A percentile compares a stretch with the other conserved stretches of the same genome.
phyloP scores from a whole-genome alignment of 2,329 filamentous ascomycete genomes.

The Aspergillus novoparasiticus region DNA sequence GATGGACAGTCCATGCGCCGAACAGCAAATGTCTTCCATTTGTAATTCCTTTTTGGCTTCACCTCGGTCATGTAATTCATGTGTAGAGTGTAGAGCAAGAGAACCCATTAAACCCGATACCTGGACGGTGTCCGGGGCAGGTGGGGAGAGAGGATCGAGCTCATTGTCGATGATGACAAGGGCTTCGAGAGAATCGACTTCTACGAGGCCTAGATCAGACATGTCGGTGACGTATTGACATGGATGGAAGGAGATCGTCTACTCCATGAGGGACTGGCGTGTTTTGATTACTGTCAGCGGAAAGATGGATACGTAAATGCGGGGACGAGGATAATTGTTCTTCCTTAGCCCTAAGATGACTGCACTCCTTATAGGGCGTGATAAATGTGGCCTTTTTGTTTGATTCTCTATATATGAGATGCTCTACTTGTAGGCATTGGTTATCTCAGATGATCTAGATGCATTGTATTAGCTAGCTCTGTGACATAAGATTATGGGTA shows the following conservation, averaged over 20 bases:
- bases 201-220: slow-evolving; percentile 30
- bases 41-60: slow-evolving; percentile 49
- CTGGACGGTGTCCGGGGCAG: slow-evolving; percentile 47
- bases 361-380: too few species aligned
- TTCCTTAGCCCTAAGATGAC: not conserved
- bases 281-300: not conserved
- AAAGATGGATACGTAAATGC: not conserved
- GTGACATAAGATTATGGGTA: too few species aligned
- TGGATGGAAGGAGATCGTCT: not conserved
- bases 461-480: too few species aligned
- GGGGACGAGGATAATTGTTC: not conserved
- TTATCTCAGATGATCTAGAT: too few species aligned
- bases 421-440: not conserved
- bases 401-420: not conserved
- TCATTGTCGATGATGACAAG: slow-evolving; percentile 59
- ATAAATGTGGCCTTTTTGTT: not conserved
- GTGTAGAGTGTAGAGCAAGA: slow-evolving; percentile 42
- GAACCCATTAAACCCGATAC: slow-evolving; percentile 48
- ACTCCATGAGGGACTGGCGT: not conserved
- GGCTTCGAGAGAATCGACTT: slow-evolving; percentile 53
- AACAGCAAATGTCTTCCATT: slow-evolving; percentile 56
- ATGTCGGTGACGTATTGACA: not conserved
- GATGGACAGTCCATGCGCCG: slow-evolving; percentile 57
- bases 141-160: slow-evolving; percentile 55
- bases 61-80: slow-evolving; percentile 41